These are phyloP conservation scores for Solanum dulcamara DNA, from an alignment of 257 asterid species.

Conservation along the genomic window DNA sequence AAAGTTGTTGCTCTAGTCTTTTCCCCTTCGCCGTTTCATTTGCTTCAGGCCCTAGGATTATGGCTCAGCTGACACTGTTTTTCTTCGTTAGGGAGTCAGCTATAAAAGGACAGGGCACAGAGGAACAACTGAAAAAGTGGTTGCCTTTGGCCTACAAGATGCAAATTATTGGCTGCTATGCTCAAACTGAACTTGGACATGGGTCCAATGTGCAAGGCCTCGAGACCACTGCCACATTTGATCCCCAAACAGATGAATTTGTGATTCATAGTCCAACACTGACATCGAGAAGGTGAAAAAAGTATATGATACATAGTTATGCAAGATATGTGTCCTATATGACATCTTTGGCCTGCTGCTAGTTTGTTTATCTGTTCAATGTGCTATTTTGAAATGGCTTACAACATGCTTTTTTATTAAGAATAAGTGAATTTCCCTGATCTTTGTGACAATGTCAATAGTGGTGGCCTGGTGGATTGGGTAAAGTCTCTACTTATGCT, in stretches of 20 bases:
- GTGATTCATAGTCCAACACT: constrained; percentile 87
- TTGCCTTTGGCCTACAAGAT: constrained; percentile 83
- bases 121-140: constrained; percentile 86
- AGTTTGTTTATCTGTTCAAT: background rate
- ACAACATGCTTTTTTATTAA: background rate
- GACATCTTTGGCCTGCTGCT: background rate
- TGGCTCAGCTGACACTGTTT: background rate
- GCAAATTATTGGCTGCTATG: constrained; percentile 98
- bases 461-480: constrained; percentile 99
- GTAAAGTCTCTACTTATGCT: constrained; percentile 92
- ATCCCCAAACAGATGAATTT: constrained; percentile 79
- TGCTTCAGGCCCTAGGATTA: background rate
- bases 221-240: constrained; percentile 98
- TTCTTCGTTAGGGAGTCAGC: constrained; percentile 66
- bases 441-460: constrained; percentile 6
- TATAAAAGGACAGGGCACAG: constrained; percentile 88
- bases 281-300: constrained; percentile 92
- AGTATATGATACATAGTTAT: background rate
- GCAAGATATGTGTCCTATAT: background rate
- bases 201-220: constrained; percentile 98
- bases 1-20: background rate
- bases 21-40: background rate
- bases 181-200: constrained; percentile 98
- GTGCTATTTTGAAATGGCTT: background rate
- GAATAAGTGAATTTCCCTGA: background rate